Percentiles rank a stretch among this genome's conserved stretches.
Evolutionary conservation across 2,329 filamentous ascomycete species (phyloP).

Genomic region (Aspergillus phoenicis): DNA sequence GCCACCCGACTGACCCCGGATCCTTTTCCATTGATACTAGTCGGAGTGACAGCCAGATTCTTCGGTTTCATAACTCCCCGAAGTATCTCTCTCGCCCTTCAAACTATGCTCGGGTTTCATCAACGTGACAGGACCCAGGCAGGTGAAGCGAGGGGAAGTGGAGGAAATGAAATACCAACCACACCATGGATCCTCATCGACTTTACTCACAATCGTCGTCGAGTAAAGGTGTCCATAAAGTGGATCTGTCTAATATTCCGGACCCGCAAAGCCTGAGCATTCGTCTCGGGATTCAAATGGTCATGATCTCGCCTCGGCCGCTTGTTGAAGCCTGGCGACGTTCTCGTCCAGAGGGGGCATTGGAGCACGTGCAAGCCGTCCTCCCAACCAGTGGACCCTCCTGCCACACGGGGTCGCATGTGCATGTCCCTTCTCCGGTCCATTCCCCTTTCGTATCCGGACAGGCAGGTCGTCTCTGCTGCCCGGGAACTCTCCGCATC

Average conservation of each 20-base stretch:
- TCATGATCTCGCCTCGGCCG: background rate
- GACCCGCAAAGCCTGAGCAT: background rate
- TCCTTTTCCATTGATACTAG: background rate
- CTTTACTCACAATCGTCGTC: background rate
- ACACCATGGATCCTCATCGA: background rate
- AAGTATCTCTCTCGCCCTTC: background rate
- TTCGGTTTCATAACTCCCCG: background rate
- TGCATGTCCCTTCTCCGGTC: background rate
- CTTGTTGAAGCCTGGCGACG: background rate
- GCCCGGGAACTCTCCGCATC: background rate
- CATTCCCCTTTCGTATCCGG: background rate
- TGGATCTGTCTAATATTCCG: background rate
- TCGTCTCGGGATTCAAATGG: background rate
- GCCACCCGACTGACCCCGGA: background rate
- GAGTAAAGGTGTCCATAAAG: background rate
- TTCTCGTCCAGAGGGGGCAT: slow-evolving; percentile 16
- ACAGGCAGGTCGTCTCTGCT: background rate
- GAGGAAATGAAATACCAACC: background rate
- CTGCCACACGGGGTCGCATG: background rate
- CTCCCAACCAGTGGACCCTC: slow-evolving; percentile 15
- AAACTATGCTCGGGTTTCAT: background rate
- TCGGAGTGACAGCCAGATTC: background rate
- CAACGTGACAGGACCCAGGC: background rate
- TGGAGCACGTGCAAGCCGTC: slow-evolving; percentile 17
- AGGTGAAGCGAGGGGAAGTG: background rate